A percentile compares a stretch with the other conserved stretches of the same genome.
Conservation (phyloP, 345 rosid species). For the Eucalyptus coolabah region DNA sequence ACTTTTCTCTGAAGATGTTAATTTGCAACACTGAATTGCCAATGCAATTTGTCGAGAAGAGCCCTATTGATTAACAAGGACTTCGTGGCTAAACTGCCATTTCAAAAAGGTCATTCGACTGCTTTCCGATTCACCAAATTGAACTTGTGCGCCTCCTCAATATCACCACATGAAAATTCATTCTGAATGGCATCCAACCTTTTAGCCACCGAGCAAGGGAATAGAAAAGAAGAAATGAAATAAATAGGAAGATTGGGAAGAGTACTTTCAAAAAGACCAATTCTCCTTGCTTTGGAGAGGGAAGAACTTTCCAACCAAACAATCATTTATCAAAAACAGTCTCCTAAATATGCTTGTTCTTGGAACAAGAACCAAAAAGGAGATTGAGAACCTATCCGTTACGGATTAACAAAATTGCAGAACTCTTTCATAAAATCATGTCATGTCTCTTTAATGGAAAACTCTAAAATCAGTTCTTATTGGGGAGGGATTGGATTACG, state of each 20-base stretch:
- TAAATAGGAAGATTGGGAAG: neutral
- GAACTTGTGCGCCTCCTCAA: neutral
- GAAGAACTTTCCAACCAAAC: neutral
- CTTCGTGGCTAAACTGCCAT: neutral
- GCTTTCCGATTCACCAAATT: neutral
- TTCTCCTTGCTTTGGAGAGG: neutral
- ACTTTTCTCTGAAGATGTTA: neutral
- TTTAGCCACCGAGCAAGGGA: neutral
- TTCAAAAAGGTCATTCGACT: neutral
- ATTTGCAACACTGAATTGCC: neutral
- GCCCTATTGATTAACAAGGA: neutral
- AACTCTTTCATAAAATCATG: neutral
- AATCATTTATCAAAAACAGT: neutral
- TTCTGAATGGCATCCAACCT: neutral
- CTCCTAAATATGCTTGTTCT: neutral
- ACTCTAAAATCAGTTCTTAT: neutral
- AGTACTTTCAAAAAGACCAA: neutral
- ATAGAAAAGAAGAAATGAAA: neutral
- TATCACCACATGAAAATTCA: neutral
- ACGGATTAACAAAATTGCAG: neutral
- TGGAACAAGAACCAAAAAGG: neutral
- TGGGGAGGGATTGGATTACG: neutral
- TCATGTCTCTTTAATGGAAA: neutral
- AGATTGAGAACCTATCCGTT: neutral
- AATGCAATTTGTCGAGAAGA: neutral